Conservation (phyloP, 2,329 filamentous ascomycete species). For the Macrophomina pseudophaseolina region DNA sequence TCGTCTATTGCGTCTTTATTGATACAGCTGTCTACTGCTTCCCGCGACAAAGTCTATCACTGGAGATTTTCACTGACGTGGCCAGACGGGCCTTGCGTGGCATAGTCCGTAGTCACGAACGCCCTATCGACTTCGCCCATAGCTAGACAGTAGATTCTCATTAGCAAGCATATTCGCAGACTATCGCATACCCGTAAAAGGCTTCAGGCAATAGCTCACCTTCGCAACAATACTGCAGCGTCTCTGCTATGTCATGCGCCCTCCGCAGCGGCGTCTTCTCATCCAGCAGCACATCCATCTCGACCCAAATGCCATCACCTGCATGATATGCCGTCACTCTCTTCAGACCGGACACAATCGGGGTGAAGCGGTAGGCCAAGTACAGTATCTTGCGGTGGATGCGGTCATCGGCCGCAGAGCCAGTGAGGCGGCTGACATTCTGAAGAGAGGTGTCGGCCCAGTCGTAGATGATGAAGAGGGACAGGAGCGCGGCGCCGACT, state of each 20-base stretch:
- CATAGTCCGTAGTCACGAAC: conserved; percentile 59
- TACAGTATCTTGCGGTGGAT: conserved; percentile 64
- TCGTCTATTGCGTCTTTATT: too few relatives aligned
- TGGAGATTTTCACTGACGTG: conserved; percentile 39
- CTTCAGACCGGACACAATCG: conserved; percentile 61
- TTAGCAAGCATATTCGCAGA: conserved; percentile 37
- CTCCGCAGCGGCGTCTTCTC: conserved; percentile 58
- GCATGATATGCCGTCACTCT: conserved; percentile 64
- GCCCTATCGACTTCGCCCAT: conserved; percentile 58
- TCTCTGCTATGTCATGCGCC: conserved; percentile 66
- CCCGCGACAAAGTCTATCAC: neutral
- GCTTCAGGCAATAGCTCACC: conserved; percentile 40
- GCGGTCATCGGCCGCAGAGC: conserved; percentile 59
- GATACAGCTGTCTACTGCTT: too few relatives aligned
- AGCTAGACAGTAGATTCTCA: conserved; percentile 27
- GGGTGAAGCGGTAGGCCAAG: conserved; percentile 62
- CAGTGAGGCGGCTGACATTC: conserved; percentile 64
- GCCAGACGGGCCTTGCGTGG: conserved; percentile 47
- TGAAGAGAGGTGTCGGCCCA: conserved; percentile 67
- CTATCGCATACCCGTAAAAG: neutral
- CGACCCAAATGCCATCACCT: conserved; percentile 67
- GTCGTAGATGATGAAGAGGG: conserved; percentile 71
- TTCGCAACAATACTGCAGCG: conserved; percentile 66
- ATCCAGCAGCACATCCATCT: conserved; percentile 65
- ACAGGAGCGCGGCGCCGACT: conserved; percentile 65